phyloP scores from a whole-genome alignment of 2,329 filamentous ascomycete genomes.

The Penicillium italicum region DNA sequence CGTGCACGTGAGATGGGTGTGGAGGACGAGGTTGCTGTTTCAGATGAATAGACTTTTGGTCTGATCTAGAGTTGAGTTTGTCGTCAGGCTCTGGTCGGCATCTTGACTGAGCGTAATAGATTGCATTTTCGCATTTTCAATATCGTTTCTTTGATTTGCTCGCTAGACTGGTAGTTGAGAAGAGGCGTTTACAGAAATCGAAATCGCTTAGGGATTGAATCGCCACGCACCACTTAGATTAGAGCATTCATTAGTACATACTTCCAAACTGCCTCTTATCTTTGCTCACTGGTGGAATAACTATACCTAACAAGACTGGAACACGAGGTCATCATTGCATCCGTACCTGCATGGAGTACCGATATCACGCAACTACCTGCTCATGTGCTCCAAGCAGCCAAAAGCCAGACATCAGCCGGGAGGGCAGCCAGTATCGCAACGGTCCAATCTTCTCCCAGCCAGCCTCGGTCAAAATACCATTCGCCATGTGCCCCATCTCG shows the following conservation, averaged over 20 bases:
- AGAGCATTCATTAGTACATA: background rate
- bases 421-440: background rate
- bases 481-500: background rate
- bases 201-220: background rate
- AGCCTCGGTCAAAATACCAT: background rate
- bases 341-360: conserved; percentile 1
- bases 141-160: background rate
- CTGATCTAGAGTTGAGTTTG: background rate
- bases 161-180: background rate
- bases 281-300: background rate
- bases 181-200: too few relatives aligned
- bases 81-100: background rate
- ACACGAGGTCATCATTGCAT: background rate
- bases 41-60: conserved; percentile 28
- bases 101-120: background rate
- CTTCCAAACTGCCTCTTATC: background rate
- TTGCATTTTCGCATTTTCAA: background rate
- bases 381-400: background rate
- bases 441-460: background rate
- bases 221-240: background rate
- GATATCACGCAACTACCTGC: background rate
- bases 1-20: conserved; percentile 36
- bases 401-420: background rate
- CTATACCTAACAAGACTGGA: background rate
- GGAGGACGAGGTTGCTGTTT: conserved; percentile 39